Percentiles rank a stretch among this genome's conserved stretches.
These are phyloP conservation scores for Tagetes patula DNA, from an alignment of 129 eudicot species.

Conservation along the genomic window DNA sequence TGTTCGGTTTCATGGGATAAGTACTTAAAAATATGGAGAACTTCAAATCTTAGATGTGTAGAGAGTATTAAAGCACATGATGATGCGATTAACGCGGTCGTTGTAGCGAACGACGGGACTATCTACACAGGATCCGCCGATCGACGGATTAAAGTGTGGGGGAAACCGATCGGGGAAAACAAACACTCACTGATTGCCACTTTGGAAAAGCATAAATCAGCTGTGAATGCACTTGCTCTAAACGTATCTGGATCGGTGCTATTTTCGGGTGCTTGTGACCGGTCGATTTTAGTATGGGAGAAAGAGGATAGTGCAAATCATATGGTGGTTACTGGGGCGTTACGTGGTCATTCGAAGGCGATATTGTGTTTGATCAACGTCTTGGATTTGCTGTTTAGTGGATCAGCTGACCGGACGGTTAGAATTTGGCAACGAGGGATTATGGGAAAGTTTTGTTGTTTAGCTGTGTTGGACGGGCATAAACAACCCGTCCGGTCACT, in stretches of 20 bases:
- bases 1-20: slow-evolving; percentile 84
- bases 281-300: slow-evolving; percentile 94
- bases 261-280: slow-evolving; percentile 90
- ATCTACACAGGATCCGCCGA: slow-evolving; percentile 88
- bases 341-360: slow-evolving; percentile 76
- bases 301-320: slow-evolving; percentile 74
- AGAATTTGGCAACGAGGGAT: slow-evolving; percentile 71
- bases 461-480: slow-evolving; percentile 65
- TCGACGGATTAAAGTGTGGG: slow-evolving; percentile 59
- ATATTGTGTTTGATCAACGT: slow-evolving; percentile 62
- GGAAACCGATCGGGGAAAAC: slow-evolving; percentile 34
- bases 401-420: slow-evolving; percentile 88
- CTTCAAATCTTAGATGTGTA: slow-evolving; percentile 38
- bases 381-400: slow-evolving; percentile 64
- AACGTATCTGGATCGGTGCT: slow-evolving; percentile 54
- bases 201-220: slow-evolving; percentile 80
- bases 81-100: slow-evolving; percentile 79
- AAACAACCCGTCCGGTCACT: slow-evolving; percentile 63
- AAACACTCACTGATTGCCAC: slow-evolving; percentile 46
- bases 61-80: slow-evolving; percentile 74
- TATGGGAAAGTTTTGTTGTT: slow-evolving; percentile 64
- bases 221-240: slow-evolving; percentile 78
- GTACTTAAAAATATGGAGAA: slow-evolving; percentile 59
- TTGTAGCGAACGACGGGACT: slow-evolving; percentile 44
- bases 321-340: slow-evolving; percentile 78